Conservation (phyloP, 1,284 basidiomycete species). For the Mycena sp. region DNA sequence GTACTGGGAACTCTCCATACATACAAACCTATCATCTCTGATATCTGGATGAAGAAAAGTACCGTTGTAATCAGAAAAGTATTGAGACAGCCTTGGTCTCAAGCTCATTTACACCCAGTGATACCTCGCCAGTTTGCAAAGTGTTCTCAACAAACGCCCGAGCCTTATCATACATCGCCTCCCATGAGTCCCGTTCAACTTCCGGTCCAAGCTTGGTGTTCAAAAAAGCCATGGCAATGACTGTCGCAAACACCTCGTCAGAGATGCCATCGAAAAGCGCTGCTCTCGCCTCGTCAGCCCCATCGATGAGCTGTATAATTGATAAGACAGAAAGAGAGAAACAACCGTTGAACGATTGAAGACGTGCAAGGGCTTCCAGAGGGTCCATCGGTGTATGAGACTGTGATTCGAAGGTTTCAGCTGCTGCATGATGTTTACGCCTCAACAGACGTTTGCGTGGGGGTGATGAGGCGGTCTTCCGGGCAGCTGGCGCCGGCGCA, state of each 20-base stretch:
- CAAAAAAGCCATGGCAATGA: constrained; percentile 23
- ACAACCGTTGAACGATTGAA: constrained; percentile 19
- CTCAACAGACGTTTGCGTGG: too few species aligned
- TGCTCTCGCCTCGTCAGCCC: not conserved
- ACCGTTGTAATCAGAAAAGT: too few species aligned
- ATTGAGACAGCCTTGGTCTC: constrained; percentile 1
- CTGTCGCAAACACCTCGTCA: constrained; percentile 13
- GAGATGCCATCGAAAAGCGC: not conserved
- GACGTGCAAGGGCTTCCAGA: constrained; percentile 15
- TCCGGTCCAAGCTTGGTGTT: constrained; percentile 9
- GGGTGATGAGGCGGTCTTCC: too few species aligned
- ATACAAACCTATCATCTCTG: too few species aligned
- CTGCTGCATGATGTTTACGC: too few species aligned
- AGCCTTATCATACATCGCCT: constrained; percentile 26
- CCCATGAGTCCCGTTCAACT: constrained; percentile 21
- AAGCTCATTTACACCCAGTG: constrained; percentile 4
- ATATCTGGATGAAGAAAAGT: too few species aligned
- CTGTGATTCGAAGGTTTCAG: too few species aligned
- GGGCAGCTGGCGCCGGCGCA: too few species aligned
- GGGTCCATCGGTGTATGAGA: not conserved
- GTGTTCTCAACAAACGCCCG: constrained; percentile 9
- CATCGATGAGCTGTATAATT: not conserved
- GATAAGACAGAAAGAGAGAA: constrained; percentile 12
- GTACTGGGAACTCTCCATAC: too few species aligned
- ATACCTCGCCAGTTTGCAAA: not conserved